Conservation (phyloP, 2,329 filamentous ascomycete species). For the Herpomyces periplanetae region DNA sequence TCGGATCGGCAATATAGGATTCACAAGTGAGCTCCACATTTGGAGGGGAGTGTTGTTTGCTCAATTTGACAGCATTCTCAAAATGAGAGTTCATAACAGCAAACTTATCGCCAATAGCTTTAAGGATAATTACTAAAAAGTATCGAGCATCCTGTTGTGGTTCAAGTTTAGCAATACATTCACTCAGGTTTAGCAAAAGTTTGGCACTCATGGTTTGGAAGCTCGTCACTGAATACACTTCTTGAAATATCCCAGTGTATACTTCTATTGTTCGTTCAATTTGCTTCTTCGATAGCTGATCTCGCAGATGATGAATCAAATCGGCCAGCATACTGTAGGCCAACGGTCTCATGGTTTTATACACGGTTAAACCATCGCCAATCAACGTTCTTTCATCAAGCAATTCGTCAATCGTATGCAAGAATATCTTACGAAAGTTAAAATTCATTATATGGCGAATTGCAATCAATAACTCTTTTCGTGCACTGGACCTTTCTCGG, state of each 20-base stretch:
- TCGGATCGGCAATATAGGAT: slow-evolving; percentile 44
- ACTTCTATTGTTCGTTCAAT: slow-evolving; percentile 86
- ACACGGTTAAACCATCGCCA: slow-evolving; percentile 75
- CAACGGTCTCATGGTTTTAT: slow-evolving; percentile 74
- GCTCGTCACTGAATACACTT: slow-evolving; percentile 81
- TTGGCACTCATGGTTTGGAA: slow-evolving; percentile 99
- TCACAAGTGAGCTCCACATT: slow-evolving; percentile 22
- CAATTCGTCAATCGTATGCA: slow-evolving; percentile 72
- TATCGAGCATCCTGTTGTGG: slow-evolving; percentile 81
- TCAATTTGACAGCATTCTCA: slow-evolving; percentile 69
- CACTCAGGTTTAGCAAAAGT: slow-evolving; percentile 79
- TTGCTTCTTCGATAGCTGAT: slow-evolving; percentile 51
- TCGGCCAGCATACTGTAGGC: slow-evolving; percentile 97
- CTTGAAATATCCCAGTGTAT: slow-evolving; percentile 78
- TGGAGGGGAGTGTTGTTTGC: slow-evolving; percentile 30
- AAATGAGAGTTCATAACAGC: slow-evolving; percentile 92
- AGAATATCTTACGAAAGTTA: slow-evolving; percentile 78
- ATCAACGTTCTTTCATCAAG: slow-evolving; percentile 76
- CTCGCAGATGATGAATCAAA: slow-evolving; percentile 78
- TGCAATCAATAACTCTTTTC: slow-evolving; percentile 79
- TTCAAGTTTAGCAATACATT: slow-evolving; percentile 71
- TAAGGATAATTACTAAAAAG: slow-evolving; percentile 81
- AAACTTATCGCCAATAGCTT: slow-evolving; percentile 93
- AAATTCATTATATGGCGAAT: slow-evolving; percentile 98
- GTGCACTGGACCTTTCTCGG: slow-evolving; percentile 56